Evolutionary conservation across 192 early-diverging fungal genomes (phyloP).

Genomic region (Coemansia pectinata): DNA sequence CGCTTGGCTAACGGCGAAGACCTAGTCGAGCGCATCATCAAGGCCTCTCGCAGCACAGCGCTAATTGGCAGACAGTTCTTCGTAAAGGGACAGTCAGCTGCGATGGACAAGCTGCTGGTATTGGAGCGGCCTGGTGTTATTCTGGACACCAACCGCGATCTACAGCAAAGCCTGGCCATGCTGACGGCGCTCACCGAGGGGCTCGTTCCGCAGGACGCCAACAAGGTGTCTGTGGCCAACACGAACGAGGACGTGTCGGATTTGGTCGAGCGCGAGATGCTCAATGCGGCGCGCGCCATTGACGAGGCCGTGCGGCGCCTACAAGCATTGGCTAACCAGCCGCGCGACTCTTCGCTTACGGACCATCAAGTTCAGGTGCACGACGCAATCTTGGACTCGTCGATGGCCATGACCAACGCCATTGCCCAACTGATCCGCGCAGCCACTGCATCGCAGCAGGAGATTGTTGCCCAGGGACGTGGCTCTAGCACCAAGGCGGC

Average conservation of each 20-base stretch:
- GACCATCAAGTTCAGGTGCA: constrained; percentile 87
- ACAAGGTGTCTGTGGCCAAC: constrained; percentile 45
- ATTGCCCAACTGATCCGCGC: constrained; percentile 92
- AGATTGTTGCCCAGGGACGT: constrained; percentile 93
- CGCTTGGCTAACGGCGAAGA: constrained; percentile 82
- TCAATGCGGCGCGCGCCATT: constrained; percentile 86
- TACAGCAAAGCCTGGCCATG: constrained; percentile 72
- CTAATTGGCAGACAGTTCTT: constrained; percentile 77
- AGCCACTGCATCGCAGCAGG: constrained; percentile 93
- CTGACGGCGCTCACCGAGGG: constrained; percentile 77
- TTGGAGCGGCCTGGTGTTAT: constrained; percentile 73
- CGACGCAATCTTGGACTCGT: constrained; percentile 83
- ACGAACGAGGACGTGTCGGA: constrained; percentile 81
- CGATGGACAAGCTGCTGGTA: constrained; percentile 63
- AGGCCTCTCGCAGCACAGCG: constrained; percentile 66
- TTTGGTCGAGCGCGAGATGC: constrained; percentile 92
- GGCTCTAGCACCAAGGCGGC: constrained; percentile 76
- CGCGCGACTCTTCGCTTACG: constrained; percentile 67
- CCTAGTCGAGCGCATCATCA: constrained; percentile 73
- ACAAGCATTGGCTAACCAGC: constrained; percentile 75
- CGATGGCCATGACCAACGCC: constrained; percentile 91
- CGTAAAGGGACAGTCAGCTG: constrained; percentile 77
- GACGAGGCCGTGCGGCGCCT: constrained; percentile 85
- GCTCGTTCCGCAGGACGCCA: constrained; percentile 62
- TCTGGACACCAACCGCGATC: constrained; percentile 69